A percentile compares a stretch with the other conserved stretches of the same genome.
Evolutionary conservation across 163 green algal genomes (phyloP).

Genomic region (Picocystis sp.): DNA sequence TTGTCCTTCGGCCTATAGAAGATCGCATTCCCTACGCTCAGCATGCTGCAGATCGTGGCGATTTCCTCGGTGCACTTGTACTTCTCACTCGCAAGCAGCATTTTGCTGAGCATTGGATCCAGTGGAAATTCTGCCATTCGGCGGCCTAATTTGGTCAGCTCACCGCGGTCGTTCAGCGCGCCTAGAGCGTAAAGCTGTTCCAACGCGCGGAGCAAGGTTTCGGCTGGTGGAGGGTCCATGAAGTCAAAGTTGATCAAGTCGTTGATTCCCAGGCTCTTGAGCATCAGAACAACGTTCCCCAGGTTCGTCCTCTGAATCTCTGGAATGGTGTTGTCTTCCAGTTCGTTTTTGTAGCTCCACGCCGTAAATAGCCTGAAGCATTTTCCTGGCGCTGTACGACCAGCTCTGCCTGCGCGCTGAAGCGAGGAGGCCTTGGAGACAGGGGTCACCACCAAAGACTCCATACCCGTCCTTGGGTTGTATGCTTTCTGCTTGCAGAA

Average conservation of each 20-base stretch:
- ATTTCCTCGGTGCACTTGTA: constrained; percentile 64
- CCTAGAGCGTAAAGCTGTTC: constrained; percentile 86
- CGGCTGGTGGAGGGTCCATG: constrained; percentile 90
- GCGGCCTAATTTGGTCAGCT: constrained; percentile 91
- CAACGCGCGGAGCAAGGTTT: constrained; percentile 63
- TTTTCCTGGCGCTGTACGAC: constrained; percentile 53
- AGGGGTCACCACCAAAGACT: constrained; percentile 74
- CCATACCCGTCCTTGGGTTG: constrained; percentile 85
- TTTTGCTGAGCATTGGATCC: constrained; percentile 90
- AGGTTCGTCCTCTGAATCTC: constrained; percentile 94
- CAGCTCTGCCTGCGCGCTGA: constrained; percentile 42
- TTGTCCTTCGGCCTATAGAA: constrained; percentile 95
- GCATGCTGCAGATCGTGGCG: constrained; percentile 79
- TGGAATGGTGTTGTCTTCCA: constrained; percentile 77
- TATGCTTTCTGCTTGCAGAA: constrained; percentile 87
- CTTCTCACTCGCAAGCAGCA: constrained; percentile 64
- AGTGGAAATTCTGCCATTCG: constrained; percentile 95
- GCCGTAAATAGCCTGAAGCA: constrained; percentile 93
- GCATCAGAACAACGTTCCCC: constrained; percentile 35
- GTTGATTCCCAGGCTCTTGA: constrained; percentile 87
- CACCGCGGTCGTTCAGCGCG: constrained; percentile 81
- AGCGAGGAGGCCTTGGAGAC: constrained; percentile 67
- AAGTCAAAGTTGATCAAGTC: constrained; percentile 98
- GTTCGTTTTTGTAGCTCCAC: constrained; percentile 79
- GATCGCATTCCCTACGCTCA: constrained; percentile 69